phyloP scores from a whole-genome alignment of 352 stramenopile species.

The Pythium phragmiticola region DNA sequence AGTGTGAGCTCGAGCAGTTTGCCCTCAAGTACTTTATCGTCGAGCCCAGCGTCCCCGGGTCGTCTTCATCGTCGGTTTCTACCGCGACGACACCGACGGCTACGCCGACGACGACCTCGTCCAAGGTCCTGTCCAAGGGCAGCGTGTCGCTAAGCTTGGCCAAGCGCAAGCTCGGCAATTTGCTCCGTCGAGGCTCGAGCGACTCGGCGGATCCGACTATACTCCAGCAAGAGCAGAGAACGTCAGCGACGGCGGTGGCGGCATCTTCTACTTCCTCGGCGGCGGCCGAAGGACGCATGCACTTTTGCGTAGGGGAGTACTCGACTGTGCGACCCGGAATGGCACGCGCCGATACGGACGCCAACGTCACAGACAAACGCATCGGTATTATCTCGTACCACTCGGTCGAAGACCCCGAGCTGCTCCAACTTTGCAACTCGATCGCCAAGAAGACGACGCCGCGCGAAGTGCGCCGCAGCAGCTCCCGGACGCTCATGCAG shows the following conservation, averaged over 20 bases:
- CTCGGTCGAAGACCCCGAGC: constrained; percentile 61
- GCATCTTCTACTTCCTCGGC: constrained; percentile 28
- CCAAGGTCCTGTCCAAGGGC: background rate
- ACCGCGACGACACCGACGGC: background rate
- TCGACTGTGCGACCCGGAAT: constrained; percentile 52
- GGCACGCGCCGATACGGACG: constrained; percentile 13
- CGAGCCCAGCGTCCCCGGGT: background rate
- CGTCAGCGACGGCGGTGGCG: background rate
- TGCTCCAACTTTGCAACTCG: constrained; percentile 60
- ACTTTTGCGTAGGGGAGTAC: constrained; percentile 63
- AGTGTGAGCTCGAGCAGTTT: constrained; percentile 34
- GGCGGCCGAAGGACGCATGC: constrained; percentile 26
- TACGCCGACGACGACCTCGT: background rate
- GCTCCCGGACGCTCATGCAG: constrained; percentile 47
- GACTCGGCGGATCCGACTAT: constrained; percentile 3
- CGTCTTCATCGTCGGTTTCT: background rate
- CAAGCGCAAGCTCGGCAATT: constrained; percentile 18
- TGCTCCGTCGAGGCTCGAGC: constrained; percentile 15
- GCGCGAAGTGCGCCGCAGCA: constrained; percentile 15
- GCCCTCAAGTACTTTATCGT: constrained; percentile 51
- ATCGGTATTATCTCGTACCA: constrained; percentile 69
- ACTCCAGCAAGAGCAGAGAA: constrained; percentile 10
- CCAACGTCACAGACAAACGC: constrained; percentile 30
- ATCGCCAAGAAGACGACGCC: constrained; percentile 33
- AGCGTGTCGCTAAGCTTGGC: background rate